These are phyloP conservation scores for Seiridium unicorne DNA, from an alignment of 2,329 filamentous ascomycete species.

Conservation along the genomic window DNA sequence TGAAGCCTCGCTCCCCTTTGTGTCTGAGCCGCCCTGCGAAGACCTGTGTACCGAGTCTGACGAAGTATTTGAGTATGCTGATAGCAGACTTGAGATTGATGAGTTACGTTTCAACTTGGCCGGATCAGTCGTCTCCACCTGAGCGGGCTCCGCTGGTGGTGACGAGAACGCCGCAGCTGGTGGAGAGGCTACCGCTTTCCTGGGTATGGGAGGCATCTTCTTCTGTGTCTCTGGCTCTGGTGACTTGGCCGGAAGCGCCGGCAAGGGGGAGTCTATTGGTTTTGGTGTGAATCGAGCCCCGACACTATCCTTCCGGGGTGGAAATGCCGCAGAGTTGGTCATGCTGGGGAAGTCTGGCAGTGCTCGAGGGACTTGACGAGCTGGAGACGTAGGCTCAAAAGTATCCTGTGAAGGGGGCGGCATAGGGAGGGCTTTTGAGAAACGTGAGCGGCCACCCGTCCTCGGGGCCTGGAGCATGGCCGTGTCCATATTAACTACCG, in stretches of 20 bases:
- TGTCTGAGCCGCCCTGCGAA: constrained; percentile 36
- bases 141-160: neutral
- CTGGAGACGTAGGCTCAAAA: constrained; percentile 13
- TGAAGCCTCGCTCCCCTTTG: constrained; percentile 32
- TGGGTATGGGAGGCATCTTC: constrained; percentile 31
- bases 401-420: constrained; percentile 38
- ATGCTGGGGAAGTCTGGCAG: constrained; percentile 18
- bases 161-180: neutral
- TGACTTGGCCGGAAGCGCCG: constrained; percentile 22
- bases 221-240: constrained; percentile 15
- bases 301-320: constrained; percentile 25
- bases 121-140: constrained; percentile 9
- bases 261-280: constrained; percentile 27
- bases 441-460: constrained; percentile 50
- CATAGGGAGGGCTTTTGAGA: constrained; percentile 56
- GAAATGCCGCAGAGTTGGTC: constrained; percentile 13
- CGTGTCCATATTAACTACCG: constrained; percentile 4
- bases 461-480: constrained; percentile 28
- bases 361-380: constrained; percentile 21
- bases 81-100: constrained; percentile 54
- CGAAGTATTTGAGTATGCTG: constrained; percentile 50
- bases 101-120: constrained; percentile 37
- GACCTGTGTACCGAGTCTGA: constrained; percentile 41
- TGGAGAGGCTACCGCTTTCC: constrained; percentile 30
- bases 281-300: constrained; percentile 21